Base-by-base conservation (phyloP, 108 stramenopile genomes). In the Skeletonema tropicum region DNA sequence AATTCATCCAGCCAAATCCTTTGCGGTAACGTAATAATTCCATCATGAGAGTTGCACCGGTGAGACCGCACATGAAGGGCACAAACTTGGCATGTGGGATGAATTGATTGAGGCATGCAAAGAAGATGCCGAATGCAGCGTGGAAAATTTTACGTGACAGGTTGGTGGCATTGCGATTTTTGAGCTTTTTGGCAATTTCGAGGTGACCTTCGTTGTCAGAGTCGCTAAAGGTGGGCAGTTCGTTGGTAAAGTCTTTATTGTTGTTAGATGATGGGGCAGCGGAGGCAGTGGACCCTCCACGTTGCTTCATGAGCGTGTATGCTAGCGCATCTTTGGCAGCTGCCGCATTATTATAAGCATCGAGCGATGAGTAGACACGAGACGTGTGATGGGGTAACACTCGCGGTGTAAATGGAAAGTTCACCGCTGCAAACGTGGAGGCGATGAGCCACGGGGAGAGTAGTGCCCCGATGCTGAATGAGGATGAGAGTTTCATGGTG, bases 1-100 rank as follows among this genome's bases (percentile, higher is more conserved):
- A 57, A 68, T 94, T 94, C 82, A 94, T 92, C 94, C 94, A 94
- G 29, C 79, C 81, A 72, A 94, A 94, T 26, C 89, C 89, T 52
- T 86, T 79, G 14, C 84, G 80, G 59, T 94, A 94, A 4, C 94
- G 77, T 38, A 92, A 49, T 36, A 92, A 64, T 78, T 94, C 94
- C 66, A 94, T 77, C 0, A 80, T 3, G 35, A 92, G 76, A 0
- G 87, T 79, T 12, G 64, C 71, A 0, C 73, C n/a, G 36, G 88
- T 82, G 6, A 91, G 23, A 3, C 66, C 29, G 2, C 70, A 61
- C 90, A 91, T 94, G 49, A 75, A 76, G 6, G 85, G 87, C 2
- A 92, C 66, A 73, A 94, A 92, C 11, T 14, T 73, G 6, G 42
- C n/a, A 2, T 71, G 83, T 0, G 91, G 94, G 11, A 94, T 67